Evolutionary conservation across 2,329 filamentous ascomycete species (phyloP).

Genomic region (Berkeleyomyces rouxiae): DNA sequence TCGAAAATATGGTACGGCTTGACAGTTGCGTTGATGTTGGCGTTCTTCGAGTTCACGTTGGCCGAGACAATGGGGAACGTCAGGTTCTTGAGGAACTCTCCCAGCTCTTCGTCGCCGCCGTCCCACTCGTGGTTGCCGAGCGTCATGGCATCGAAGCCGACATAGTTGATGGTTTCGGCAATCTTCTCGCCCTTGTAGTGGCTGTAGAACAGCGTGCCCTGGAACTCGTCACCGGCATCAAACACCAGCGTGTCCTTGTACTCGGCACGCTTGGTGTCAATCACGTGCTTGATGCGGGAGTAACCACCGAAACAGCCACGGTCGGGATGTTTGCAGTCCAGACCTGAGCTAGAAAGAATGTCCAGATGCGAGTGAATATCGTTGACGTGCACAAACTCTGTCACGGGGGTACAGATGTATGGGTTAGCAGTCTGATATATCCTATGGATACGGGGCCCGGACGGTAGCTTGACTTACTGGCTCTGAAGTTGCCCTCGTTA

Average conservation of each 20-base stretch:
- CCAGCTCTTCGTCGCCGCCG: constrained; percentile 44
- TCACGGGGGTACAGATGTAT: not conserved
- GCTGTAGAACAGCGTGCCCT: constrained; percentile 50
- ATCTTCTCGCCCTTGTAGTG: constrained; percentile 54
- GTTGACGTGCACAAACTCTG: constrained; percentile 51
- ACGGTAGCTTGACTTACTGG: constrained; percentile 23
- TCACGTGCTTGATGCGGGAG: constrained; percentile 42
- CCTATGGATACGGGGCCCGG: too few species aligned
- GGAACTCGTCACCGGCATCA: constrained; percentile 53
- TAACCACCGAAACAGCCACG: constrained; percentile 49
- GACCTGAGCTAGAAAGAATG: constrained; percentile 42
- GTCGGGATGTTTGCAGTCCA: constrained; percentile 40
- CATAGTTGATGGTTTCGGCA: constrained; percentile 45
- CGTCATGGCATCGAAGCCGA: constrained; percentile 53
- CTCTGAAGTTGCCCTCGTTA: constrained; percentile 34
- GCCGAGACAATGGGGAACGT: constrained; percentile 48
- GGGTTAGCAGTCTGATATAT: not conserved
- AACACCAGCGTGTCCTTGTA: constrained; percentile 46
- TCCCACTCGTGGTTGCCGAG: constrained; percentile 54
- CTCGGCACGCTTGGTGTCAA: constrained; percentile 38
- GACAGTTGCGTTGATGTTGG: constrained; percentile 43
- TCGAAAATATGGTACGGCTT: constrained; percentile 50
- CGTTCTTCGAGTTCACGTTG: constrained; percentile 44
- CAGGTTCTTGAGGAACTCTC: constrained; percentile 43
- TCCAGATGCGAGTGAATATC: constrained; percentile 53